Evolutionary conservation across 192 early-diverging fungal genomes (phyloP).

Genomic region (Linnemannia exigua): DNA sequence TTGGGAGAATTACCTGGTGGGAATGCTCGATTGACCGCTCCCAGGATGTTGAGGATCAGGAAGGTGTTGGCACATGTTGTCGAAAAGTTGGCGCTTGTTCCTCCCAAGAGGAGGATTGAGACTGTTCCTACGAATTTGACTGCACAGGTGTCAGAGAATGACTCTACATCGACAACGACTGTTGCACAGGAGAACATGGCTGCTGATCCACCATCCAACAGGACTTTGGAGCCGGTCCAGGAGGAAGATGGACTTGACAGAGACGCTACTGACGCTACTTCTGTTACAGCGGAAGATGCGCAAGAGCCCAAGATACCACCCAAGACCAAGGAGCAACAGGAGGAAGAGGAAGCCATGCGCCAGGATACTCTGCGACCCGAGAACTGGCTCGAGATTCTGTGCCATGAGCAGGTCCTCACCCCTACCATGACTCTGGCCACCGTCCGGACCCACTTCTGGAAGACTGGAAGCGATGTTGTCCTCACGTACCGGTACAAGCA

Average conservation of each 20-base stretch:
- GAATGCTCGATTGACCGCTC: constrained; percentile 84
- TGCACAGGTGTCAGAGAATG: neutral
- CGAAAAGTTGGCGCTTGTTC: constrained; percentile 80
- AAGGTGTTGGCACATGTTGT: constrained; percentile 89
- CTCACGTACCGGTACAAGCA: constrained; percentile 62
- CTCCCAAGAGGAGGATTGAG: constrained; percentile 12
- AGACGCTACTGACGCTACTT: neutral
- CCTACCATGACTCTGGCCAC: constrained; percentile 82
- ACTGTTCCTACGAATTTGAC: neutral
- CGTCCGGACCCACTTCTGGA: constrained; percentile 75
- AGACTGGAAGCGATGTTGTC: constrained; percentile 71
- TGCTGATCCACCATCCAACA: neutral
- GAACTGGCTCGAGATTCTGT: constrained; percentile 69
- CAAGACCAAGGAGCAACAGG: constrained; percentile 24
- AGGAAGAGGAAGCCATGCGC: constrained; percentile 18
- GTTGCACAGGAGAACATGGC: neutral
- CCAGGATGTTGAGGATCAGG: constrained; percentile 88
- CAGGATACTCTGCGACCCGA: constrained; percentile 62
- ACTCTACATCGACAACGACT: neutral
- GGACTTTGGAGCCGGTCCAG: constrained; percentile 19
- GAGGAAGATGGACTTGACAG: neutral
- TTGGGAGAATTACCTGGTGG: constrained; percentile 56
- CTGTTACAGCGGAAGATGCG: neutral
- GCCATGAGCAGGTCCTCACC: constrained; percentile 69
- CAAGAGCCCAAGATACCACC: neutral